Evolutionary conservation across 805 yeast species (phyloP).

Genomic region (Diddensiella santjacobensis): DNA sequence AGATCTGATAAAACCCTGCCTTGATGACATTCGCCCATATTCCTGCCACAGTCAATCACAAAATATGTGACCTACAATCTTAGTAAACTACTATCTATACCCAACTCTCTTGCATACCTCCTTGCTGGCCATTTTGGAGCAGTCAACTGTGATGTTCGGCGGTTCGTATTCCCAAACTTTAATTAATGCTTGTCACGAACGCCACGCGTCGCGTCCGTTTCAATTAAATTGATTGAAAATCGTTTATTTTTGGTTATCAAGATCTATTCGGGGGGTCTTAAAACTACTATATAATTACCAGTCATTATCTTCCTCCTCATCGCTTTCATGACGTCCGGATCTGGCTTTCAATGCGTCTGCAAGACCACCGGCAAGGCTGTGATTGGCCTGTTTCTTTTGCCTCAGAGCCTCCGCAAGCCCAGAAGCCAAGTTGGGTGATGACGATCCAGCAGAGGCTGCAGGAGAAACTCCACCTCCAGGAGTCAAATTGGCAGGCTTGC

Average conservation of each 20-base stretch:
- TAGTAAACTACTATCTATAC: no score
- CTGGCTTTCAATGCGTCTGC: conserved; percentile 84
- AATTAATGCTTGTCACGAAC: no score
- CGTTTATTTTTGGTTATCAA: no score
- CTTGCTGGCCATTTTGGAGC: no score
- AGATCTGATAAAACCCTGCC: conserved; percentile 20
- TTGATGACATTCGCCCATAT: conserved; percentile 25
- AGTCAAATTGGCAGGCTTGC: conserved; percentile 22
- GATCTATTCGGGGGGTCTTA: no score
- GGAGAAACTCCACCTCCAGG: conserved; percentile 18
- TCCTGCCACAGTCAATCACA: conserved; percentile 47
- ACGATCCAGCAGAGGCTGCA: conserved; percentile 24
- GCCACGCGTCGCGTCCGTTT: no score
- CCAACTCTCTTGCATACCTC: no score
- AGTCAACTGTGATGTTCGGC: no score
- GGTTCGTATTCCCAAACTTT: no score
- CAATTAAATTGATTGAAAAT: no score
- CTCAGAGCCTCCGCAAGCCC: conserved; percentile 68
- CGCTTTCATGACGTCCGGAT: conserved; percentile 62
- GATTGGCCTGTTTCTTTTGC: conserved; percentile 59
- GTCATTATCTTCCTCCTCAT: conserved; percentile 49
- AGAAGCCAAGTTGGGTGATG: conserved; percentile 39
- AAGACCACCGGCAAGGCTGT: conserved; percentile 70
- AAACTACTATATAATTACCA: no score
- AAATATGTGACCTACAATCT: conserved; percentile 44